Base-by-base conservation (phyloP, 2,329 filamentous ascomycete species). In the Colletotrichum navitas region DNA sequence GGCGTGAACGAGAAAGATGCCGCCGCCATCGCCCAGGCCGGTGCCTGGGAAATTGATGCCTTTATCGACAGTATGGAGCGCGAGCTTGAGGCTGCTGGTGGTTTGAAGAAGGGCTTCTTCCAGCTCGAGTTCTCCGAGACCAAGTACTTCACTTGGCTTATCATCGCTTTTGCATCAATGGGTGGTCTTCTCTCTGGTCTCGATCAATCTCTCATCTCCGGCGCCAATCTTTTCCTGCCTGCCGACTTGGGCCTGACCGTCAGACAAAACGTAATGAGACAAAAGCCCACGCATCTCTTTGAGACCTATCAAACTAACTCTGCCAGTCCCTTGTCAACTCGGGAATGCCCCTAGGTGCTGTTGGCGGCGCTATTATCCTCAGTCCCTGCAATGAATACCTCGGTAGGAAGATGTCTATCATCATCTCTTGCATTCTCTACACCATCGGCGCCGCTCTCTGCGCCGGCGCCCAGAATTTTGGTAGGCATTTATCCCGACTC, bases 91-190 rank as follows among this genome's bases (percentile, higher is more conserved):
- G 66, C 69, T 10, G 51, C 65, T 6, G 69, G 69, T 24, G 69
- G 69, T 18, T 18, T 72, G n/a, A 77, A 79, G 32, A 80, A 77
- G 34, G 80, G 82, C 49, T 82, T 84, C 73, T 89, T 90, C 76
- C 83, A 91, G 51, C 73, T 91, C 54, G 81, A 87, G 45, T 90
- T 92, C 80, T 84, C 84, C 62, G 86, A 92, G 78, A 89, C 90
- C 0, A 87, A 89, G 76, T 94, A 93, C 78, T 72, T 72, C 60
- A 93, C 91, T 34, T 92, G 87, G 83, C 81, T 92, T 21, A 85
- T 93, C 18, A 90, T 92, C 55, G 89, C 86, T 1, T 93, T 93
- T 75, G 91, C 91, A n/a, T 92, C 89, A 21, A 92, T 93, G 90
- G 91, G 92, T 61, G 92, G 92, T 78, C 82, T 94, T 29, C 86